These are phyloP conservation scores for Spathaspora sp. DNA, from an alignment of 805 yeast genomes.

Conservation along the genomic window DNA sequence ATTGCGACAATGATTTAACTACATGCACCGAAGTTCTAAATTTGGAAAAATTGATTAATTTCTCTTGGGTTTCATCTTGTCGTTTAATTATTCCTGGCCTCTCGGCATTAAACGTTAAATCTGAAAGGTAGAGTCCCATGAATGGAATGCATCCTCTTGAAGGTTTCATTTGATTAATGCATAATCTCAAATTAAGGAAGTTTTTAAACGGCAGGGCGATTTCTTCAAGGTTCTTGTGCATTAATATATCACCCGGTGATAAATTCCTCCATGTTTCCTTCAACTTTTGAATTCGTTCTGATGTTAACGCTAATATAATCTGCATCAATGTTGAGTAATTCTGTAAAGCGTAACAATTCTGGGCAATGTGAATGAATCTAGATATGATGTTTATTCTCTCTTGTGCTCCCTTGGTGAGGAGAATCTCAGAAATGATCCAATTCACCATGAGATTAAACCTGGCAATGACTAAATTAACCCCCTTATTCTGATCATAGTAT, in stretches of 20 bases:
- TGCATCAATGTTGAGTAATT: constrained; percentile 88
- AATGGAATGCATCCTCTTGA: constrained; percentile 85
- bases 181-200: constrained; percentile 62
- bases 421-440: constrained; percentile 88
- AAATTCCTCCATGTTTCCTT: constrained; percentile 71
- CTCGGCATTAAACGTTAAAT: constrained; percentile 71
- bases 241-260: constrained; percentile 66
- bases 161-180: constrained; percentile 56
- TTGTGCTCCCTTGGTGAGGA: constrained; percentile 57
- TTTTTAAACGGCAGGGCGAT: constrained; percentile 73
- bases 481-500: constrained; percentile 48
- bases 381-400: constrained; percentile 71
- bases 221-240: constrained; percentile 64
- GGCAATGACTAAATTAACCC: constrained; percentile 77
- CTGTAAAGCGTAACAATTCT: constrained; percentile 65
- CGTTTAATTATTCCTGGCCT: constrained; percentile 46
- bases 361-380: constrained; percentile 84
- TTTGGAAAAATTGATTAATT: constrained; percentile 69
- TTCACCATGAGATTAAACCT: constrained; percentile 86
- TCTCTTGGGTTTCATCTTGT: constrained; percentile 8
- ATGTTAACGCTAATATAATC: constrained; percentile 73
- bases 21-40: constrained; percentile 73
- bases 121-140: constrained; percentile 80
- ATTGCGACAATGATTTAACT: constrained; percentile 71
- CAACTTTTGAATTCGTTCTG: constrained; percentile 56